These are phyloP conservation scores for Omphalea diandra DNA, from an alignment of 441 rosid species.

Conservation along the genomic window DNA sequence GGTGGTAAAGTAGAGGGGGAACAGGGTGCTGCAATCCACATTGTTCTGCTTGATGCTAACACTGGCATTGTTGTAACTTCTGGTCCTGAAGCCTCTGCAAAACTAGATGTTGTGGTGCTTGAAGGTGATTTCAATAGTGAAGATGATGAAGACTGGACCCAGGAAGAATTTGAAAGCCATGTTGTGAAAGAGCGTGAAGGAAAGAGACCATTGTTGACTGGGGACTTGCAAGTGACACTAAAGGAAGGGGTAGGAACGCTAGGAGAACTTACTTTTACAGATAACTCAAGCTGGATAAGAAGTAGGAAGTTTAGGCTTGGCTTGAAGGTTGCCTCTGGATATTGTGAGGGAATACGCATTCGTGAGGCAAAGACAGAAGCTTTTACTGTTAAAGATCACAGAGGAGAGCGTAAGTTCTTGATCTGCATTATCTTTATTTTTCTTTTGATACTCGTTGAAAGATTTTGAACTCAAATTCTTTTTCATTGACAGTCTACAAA, in stretches of 20 bases:
- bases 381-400: conserved; percentile 92
- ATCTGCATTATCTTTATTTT: conserved; percentile 8
- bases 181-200: conserved; percentile 96
- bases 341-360: conserved; percentile 66
- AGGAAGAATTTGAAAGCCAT: conserved; percentile 92
- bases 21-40: conserved; percentile 97
- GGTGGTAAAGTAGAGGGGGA: conserved; percentile 99
- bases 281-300: conserved; percentile 99
- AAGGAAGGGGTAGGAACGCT: conserved; percentile 98
- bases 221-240: conserved; percentile 82
- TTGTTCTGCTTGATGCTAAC: conserved; percentile 67
- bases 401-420: conserved; percentile 82
- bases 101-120: conserved; percentile 85
- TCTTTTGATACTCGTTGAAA: background rate
- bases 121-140: conserved; percentile 96
- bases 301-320: conserved; percentile 98
- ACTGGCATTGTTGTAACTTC: conserved; percentile 63
- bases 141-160: conserved; percentile 92
- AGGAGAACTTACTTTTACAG: conserved; percentile 89
- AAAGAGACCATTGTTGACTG: conserved; percentile 90
- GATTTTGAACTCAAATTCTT: background rate
- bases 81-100: conserved; percentile 81
- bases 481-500: conserved; percentile 72
- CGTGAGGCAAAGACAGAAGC: conserved; percentile 99
- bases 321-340: conserved; percentile 71